phyloP scores from a whole-genome alignment of 2,329 filamentous ascomycete genomes.

The Neophaeococcomyces mojaviensis region DNA sequence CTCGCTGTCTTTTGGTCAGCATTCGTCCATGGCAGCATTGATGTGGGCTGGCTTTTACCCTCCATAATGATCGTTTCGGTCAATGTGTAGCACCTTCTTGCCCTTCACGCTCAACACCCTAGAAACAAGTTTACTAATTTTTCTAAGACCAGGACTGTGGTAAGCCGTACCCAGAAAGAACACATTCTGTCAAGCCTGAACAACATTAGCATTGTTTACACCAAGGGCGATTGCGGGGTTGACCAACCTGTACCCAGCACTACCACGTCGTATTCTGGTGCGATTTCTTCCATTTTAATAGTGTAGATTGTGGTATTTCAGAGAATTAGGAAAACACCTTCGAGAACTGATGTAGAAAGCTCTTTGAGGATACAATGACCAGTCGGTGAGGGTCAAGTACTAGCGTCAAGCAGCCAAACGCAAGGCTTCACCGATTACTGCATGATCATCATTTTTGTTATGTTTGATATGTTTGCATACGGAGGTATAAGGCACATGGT shows the following conservation, averaged over 20 bases:
- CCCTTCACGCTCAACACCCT: constrained; percentile 96
- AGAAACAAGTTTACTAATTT: constrained; percentile 15
- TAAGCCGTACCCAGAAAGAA: constrained; percentile 75
- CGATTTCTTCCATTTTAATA: constrained; percentile 86
- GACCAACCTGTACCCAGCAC: constrained; percentile 87
- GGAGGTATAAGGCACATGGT: too few species aligned
- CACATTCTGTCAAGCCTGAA: constrained; percentile 92
- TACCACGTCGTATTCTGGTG: constrained; percentile 96
- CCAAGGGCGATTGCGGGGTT: constrained; percentile 29
- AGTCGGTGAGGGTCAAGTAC: constrained; percentile 9
- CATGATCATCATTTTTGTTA: too few species aligned
- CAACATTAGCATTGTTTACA: constrained; percentile 28
- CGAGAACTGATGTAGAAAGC: background rate
- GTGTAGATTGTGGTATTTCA: constrained; percentile 11
- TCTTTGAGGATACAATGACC: background rate
- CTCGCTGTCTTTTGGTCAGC: constrained; percentile 52
- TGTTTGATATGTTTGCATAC: too few species aligned
- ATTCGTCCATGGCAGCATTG: constrained; percentile 5
- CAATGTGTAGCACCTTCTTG: constrained; percentile 98
- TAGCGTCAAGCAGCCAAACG: background rate
- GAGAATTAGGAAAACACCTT: constrained; percentile 10
- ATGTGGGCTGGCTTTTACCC: constrained; percentile 55
- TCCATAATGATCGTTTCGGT: constrained; percentile 97
- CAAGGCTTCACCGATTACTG: constrained; percentile 1
- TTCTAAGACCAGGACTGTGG: background rate